A percentile compares a stretch with the other conserved stretches of the same genome.
Conservation (phyloP, 1,284 basidiomycete genomes). For the Ustilago hordei region DNA sequence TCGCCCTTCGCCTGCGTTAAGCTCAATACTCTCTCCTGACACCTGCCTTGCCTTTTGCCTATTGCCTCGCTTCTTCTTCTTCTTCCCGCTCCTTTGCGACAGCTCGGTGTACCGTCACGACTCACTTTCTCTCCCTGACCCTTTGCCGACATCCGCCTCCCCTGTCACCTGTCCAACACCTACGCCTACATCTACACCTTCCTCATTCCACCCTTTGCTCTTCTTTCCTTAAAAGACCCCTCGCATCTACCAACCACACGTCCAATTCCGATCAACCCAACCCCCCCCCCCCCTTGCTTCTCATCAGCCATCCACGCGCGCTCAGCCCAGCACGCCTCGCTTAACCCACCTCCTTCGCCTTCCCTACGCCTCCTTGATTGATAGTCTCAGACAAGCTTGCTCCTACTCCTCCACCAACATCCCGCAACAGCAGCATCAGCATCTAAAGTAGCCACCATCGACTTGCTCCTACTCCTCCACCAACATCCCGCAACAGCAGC, state of each 20-base stretch:
- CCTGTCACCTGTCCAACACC: conserved; percentile 34
- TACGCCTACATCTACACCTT: conserved; percentile 23
- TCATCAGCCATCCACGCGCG: conserved; percentile 36
- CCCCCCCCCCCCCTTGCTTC: conserved; percentile 47
- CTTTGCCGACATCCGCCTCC: conserved; percentile 43
- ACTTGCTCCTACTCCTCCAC: not conserved
- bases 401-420: conserved; percentile 1
- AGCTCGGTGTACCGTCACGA: conserved; percentile 7
- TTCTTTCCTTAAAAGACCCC: conserved; percentile 45
- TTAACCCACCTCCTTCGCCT: conserved; percentile 14
- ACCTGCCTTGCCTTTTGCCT: conserved; percentile 12
- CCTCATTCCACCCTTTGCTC: conserved; percentile 10
- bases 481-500: not conserved
- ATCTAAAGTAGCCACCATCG: not conserved
- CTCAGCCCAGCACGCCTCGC: conserved; percentile 36
- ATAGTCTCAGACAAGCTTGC: conserved; percentile 11
- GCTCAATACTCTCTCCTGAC: conserved; percentile 20
- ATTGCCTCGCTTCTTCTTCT: conserved; percentile 11
- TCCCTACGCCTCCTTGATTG: conserved; percentile 28
- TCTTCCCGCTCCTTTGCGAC: conserved; percentile 5
- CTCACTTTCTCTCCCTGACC: conserved; percentile 7
- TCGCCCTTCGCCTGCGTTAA: conserved; percentile 12
- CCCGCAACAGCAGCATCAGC: not conserved
- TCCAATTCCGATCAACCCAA: conserved; percentile 43
- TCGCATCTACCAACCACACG: conserved; percentile 49